Percentiles rank a stretch among this genome's conserved stretches.
These are phyloP conservation scores for Pharus latifolius DNA, from an alignment of 176 grass and related monocot species.

Conservation along the genomic window DNA sequence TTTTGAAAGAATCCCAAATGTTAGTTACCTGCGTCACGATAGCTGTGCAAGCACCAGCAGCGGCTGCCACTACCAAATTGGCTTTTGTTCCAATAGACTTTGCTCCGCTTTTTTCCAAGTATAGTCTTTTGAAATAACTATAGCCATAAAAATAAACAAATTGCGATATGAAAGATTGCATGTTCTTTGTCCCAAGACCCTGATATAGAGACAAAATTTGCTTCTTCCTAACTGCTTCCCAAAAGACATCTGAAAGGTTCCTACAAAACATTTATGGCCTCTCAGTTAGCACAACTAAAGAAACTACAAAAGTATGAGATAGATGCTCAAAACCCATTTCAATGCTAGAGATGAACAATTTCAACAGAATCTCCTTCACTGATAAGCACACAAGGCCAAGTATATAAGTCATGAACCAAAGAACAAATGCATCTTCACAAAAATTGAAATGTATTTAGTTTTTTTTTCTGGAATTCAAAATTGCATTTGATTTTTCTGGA, in stretches of 20 bases:
- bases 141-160: slow-evolving; percentile 98
- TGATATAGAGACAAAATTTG: slow-evolving; percentile 86
- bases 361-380: background rate
- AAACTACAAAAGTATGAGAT: background rate
- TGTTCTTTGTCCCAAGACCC: slow-evolving; percentile 87
- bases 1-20: background rate
- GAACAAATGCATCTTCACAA: background rate
- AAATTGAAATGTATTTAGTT: background rate
- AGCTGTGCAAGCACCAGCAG: slow-evolving; percentile 92
- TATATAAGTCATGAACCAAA: background rate
- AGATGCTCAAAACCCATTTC: background rate
- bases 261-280: slow-evolving; percentile 31
- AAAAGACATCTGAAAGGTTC: slow-evolving; percentile 89
- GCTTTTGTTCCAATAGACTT: slow-evolving; percentile 83
- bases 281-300: background rate
- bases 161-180: slow-evolving; percentile 87
- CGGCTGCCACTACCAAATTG: slow-evolving; percentile 81
- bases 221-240: slow-evolving; percentile 71
- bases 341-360: background rate
- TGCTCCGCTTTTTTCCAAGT: slow-evolving; percentile 70
- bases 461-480: background rate
- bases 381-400: background rate
- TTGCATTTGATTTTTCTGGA: background rate
- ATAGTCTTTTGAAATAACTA: slow-evolving; percentile 84
- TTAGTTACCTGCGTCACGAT: slow-evolving; percentile 63